Conservation (phyloP, 148 eudicot genomes). For the Oxyria digyna region DNA sequence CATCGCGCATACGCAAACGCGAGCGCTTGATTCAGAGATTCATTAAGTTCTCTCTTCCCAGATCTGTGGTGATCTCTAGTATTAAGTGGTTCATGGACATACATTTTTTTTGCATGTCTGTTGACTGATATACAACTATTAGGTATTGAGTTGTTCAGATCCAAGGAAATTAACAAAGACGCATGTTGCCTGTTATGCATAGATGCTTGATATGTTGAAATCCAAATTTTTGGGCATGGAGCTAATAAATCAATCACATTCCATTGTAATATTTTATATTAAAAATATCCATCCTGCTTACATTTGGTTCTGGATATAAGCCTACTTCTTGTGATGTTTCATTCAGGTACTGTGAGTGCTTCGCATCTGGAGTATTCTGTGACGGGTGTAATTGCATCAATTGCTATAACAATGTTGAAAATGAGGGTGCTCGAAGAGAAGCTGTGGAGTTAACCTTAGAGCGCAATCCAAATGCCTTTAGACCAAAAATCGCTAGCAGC, state of each 20-base stretch:
- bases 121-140: neutral
- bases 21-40: neutral
- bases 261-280: neutral
- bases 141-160: neutral
- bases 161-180: no score
- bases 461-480: slow-evolving; percentile 96
- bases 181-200: neutral
- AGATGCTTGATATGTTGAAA: neutral
- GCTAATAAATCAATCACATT: slow-evolving; percentile 4
- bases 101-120: neutral
- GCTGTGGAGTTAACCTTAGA: slow-evolving; percentile 93
- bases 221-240: neutral
- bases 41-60: neutral
- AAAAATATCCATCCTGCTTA: neutral
- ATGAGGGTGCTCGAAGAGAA: slow-evolving; percentile 87
- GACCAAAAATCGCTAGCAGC: slow-evolving; percentile 97
- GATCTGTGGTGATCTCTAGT: neutral
- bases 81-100: neutral
- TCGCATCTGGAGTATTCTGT: slow-evolving; percentile 95
- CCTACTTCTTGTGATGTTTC: slow-evolving; percentile 4
- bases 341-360: slow-evolving; percentile 94
- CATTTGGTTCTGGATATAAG: neutral
- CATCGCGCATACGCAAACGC: neutral
- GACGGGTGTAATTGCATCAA: slow-evolving; percentile 98
- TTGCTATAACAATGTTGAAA: slow-evolving; percentile 89